Percentiles rank a stretch among this genome's conserved stretches.
Conservation (phyloP, 2,329 filamentous ascomycete genomes). For the Fusarium transvaalense region DNA sequence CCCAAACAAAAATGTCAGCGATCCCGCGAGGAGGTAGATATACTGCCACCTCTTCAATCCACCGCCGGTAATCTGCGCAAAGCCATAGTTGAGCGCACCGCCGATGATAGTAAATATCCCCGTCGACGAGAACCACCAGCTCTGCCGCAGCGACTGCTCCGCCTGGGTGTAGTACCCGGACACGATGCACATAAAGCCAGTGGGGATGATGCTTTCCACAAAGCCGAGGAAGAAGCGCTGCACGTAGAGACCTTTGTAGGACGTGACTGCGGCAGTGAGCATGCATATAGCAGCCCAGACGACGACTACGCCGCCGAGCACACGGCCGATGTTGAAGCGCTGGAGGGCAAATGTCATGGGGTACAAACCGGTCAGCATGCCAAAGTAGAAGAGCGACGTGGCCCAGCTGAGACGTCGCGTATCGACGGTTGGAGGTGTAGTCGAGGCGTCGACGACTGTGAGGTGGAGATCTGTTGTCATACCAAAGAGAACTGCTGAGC, state of each 20-base stretch:
- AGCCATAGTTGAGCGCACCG: conserved; percentile 74
- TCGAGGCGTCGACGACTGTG: conserved; percentile 60
- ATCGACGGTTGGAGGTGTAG: conserved; percentile 67
- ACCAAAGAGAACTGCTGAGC: conserved; percentile 78
- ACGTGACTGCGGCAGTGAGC: conserved; percentile 74
- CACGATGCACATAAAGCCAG: conserved; percentile 74
- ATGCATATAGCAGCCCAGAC: conserved; percentile 77
- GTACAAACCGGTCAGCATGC: conserved; percentile 80
- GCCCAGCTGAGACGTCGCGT: conserved; percentile 80
- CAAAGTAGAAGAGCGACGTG: conserved; percentile 84
- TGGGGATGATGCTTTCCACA: conserved; percentile 74
- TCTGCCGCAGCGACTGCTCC: conserved; percentile 74
- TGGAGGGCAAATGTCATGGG: conserved; percentile 80
- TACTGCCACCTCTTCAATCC: conserved; percentile 74
- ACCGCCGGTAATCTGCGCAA: conserved; percentile 70
- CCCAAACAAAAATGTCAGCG: conserved; percentile 73
- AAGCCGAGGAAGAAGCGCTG: conserved; percentile 76
- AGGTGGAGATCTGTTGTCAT: conserved; percentile 78
- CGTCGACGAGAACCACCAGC: conserved; percentile 74
- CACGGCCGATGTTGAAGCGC: conserved; percentile 72
- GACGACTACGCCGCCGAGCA: conserved; percentile 73
- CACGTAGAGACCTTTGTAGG: conserved; percentile 72
- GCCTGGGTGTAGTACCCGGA: conserved; percentile 73
- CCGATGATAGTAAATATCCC: conserved; percentile 74
- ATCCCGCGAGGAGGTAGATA: conserved; percentile 75